phyloP scores from a whole-genome alignment of 2,329 filamentous ascomycete species.

The Nigrograna mackinnonii region DNA sequence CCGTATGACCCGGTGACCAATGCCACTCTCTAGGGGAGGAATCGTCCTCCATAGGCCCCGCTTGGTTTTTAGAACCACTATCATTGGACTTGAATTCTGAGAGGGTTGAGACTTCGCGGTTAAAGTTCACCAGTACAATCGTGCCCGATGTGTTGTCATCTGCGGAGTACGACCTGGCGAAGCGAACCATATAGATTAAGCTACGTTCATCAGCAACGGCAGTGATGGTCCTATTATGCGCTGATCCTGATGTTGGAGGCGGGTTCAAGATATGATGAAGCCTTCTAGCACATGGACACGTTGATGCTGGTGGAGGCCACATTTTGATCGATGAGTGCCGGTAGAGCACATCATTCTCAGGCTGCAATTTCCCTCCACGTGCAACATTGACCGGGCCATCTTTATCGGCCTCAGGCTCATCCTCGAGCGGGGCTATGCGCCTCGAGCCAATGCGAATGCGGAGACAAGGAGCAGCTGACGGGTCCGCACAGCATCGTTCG shows the following conservation, averaged over 20 bases:
- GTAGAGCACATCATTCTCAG: slow-evolving; percentile 21
- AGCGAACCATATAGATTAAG: slow-evolving; percentile 37
- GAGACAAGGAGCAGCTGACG: slow-evolving; percentile 39
- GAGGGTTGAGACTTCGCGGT: slow-evolving; percentile 11
- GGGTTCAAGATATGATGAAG: slow-evolving; percentile 40
- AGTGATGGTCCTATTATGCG: slow-evolving; percentile 21
- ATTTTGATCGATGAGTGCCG: slow-evolving; percentile 31
- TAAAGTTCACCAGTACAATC: slow-evolving; percentile 38
- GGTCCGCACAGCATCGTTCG: slow-evolving; percentile 39
- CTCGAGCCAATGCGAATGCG: slow-evolving; percentile 57
- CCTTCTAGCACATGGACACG: slow-evolving; percentile 28
- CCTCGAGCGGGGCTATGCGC: slow-evolving; percentile 31
- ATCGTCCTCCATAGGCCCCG: too few species aligned
- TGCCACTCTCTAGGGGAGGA: too few species aligned
- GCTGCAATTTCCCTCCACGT: neutral
- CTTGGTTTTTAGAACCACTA: too few species aligned
- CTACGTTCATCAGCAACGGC: slow-evolving; percentile 34
- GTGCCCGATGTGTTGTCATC: slow-evolving; percentile 25
- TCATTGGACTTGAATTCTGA: too few species aligned
- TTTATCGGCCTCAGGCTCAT: neutral
- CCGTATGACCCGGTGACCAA: neutral
- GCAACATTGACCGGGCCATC: neutral
- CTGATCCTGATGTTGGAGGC: slow-evolving; percentile 8
- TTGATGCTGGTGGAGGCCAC: slow-evolving; percentile 35
- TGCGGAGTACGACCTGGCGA: slow-evolving; percentile 21